Evolutionary conservation across 2,329 filamentous ascomycete genomes (phyloP), one percentile per base, ranked within the genome.

Genomic region (Sporothrix protearum): DNA sequence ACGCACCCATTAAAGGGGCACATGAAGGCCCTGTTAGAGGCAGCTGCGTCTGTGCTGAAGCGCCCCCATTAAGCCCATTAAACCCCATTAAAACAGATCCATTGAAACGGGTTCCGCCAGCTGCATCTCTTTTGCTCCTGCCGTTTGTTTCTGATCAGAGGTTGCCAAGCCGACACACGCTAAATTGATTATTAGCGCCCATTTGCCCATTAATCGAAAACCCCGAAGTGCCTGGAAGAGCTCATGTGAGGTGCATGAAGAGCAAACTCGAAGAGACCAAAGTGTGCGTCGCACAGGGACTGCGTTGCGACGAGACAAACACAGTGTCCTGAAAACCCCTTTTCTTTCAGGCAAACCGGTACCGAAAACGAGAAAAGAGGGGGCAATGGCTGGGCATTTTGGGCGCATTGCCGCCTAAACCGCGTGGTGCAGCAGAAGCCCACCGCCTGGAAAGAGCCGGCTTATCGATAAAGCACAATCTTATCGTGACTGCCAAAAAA

Each of bases 401-500:
- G 9, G 36, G 59, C 28, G 36, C 59, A 64, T 64, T 64, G 36
- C 59, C 59, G 36, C 59, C 59, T 19, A 33, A 64, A 45, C 36
- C 61, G 39, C 39, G 9, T 33, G 63, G 25, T 22, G 42, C 61
- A 45, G 30, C 22, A 47, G 42, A 8, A 30, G 25, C 16, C 36
- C 8, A n/a, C 42, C 22, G 22, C 39, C 25, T 2, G 49, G 25
- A 51, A 22, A 25, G 49, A 51, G 5, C 49, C 9, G 14, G 3
- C 42, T 39, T 61, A 61, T 61, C 57, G 57, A 61, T 61, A 61
- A 61, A 61, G 57, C 16, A 33, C 16, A 25, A 53, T 67, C 64
- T 53, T 51, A 53, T 67, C 64, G 64, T 19, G 16, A 8, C 42
- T 3, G 22, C 59, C 36, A 45, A 66, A 66, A 66, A 66, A 49